Percentiles rank a stretch among this genome's conserved stretches.
Conservation (phyloP, 2,329 filamentous ascomycete genomes). For the Penicillium sp. region DNA sequence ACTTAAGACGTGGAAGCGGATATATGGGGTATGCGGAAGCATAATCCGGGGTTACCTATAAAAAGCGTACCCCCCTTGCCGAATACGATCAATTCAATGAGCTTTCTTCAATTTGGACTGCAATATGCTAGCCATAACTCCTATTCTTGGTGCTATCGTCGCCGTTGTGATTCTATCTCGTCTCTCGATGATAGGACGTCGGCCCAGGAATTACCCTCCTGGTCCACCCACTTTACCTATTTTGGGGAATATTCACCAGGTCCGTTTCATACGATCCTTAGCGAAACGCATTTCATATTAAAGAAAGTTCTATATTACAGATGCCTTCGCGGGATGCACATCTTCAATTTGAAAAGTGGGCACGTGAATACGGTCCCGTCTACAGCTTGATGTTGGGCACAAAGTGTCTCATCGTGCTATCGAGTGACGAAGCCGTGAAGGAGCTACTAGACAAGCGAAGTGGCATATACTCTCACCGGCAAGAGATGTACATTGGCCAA, state of each 20-base stretch:
- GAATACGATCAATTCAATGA: not conserved
- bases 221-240: constrained; percentile 51
- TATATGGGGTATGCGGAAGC: not conserved
- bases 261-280: not conserved
- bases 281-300: not conserved
- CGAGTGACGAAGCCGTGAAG: constrained; percentile 45
- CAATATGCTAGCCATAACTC: constrained; percentile 6
- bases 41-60: not conserved
- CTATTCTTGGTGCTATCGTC: constrained; percentile 6
- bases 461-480: constrained; percentile 48
- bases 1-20: not conserved
- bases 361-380: constrained; percentile 49
- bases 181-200: constrained; percentile 25
- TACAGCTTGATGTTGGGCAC: constrained; percentile 52
- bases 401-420: constrained; percentile 47
- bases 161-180: constrained; percentile 10
- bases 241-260: constrained; percentile 49
- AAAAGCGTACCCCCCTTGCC: not conserved
- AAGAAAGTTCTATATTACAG: constrained; percentile 4
- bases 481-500: constrained; percentile 46
- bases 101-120: not conserved
- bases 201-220: constrained; percentile 40
- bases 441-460: constrained; percentile 52
- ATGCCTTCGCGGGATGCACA: constrained; percentile 45
- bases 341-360: constrained; percentile 52